Evolutionary conservation across 768 basidiomycete genomes (phyloP), one percentile per base, ranked within the genome.

Genomic region (Phylloporus sp.): DNA sequence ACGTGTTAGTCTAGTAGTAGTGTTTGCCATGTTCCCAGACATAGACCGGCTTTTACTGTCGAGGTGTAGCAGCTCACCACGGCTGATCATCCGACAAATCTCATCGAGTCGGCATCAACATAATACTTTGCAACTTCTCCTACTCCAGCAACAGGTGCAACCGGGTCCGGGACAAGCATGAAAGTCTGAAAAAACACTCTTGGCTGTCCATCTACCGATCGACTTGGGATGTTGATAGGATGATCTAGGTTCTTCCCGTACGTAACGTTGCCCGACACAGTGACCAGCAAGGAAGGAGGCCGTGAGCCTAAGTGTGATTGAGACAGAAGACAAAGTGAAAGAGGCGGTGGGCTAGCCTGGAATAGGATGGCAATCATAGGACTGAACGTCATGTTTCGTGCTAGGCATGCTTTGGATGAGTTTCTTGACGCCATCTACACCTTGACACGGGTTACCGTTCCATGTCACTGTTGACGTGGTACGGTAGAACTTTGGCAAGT

Each of bases 161-260:
- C 73, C 4, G 86, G 71, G 60, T 90, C 87, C 5, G 87, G 87
- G 9, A 84, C 79, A 28, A 92, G 81, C 71, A 92, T 79, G 59
- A 92, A 92, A 6, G 88, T 86, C 65, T 92, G 90, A 15, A 84
- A 84, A 67, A 92, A 92, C 40, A 90, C 86, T 31, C 90, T 79
- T 8, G 90, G 83, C 31, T 89, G 86, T 10, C 80, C 86, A 45
- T 91, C 89, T 15, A 82, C 69, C 17, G 73, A 76, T 58, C 77
- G 75, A 29, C 65, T 42, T 27, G 64, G 64, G 13, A 76, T 71
- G 2, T 75, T 72, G 34, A 70, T 64, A 11, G 79, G 82, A 60
- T 86, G 86, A 21, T 77, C 60, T 27, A 80, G 74, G 10, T 77
- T 79, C 42, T 69, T 73, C 21, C 86, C 86, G 51, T 90, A 84